phyloP scores from a whole-genome alignment of 345 rosid species.

The Moringa oleifera region DNA sequence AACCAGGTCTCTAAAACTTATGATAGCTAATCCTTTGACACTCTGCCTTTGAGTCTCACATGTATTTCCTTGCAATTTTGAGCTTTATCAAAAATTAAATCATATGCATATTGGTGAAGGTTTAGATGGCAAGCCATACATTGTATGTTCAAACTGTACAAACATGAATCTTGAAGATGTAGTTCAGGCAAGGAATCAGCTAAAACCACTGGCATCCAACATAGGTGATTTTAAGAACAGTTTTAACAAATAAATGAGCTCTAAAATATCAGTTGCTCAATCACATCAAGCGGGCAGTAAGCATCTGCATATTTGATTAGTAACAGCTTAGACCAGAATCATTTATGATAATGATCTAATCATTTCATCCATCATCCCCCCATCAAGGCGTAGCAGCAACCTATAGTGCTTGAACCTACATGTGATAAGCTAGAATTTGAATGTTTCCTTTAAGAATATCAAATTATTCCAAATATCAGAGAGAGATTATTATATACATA shows the following conservation, averaged over 20 bases:
- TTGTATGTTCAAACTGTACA: background rate
- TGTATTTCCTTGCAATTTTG: background rate
- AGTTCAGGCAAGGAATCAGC: background rate
- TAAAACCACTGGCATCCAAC: background rate
- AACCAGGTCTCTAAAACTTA: background rate
- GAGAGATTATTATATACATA: too few species aligned
- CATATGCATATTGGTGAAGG: background rate
- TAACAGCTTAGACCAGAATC: background rate
- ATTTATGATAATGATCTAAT: background rate
- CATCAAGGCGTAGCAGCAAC: too few species aligned
- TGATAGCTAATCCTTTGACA: background rate
- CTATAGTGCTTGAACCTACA: too few species aligned
- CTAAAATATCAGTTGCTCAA: too few species aligned
- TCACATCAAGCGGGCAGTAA: too few species aligned
- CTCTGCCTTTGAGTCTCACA: background rate
- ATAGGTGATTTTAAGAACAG: background rate
- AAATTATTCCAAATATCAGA: too few species aligned
- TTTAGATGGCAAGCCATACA: background rate
- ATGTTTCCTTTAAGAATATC: background rate
- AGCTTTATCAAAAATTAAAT: background rate
- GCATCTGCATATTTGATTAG: too few species aligned
- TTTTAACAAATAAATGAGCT: too few species aligned
- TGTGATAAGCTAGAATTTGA: background rate
- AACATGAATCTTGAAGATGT: background rate
- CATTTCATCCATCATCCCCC: background rate